Percentiles rank a stretch among this genome's conserved stretches.
Conservation (phyloP, 345 rosid species). For the Erucastrum elatum region DNA sequence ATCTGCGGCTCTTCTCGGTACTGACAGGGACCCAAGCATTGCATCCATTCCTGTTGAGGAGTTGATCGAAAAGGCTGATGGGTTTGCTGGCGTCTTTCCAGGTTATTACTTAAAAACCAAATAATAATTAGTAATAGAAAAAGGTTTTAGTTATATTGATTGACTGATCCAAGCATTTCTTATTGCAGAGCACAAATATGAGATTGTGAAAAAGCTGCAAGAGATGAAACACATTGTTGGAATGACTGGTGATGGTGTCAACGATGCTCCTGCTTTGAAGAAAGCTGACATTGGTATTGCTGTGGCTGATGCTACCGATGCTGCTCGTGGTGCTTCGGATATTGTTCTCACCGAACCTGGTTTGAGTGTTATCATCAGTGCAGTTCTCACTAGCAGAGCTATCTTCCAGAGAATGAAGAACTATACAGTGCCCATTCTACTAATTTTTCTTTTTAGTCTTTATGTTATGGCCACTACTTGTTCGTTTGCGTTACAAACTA, state of each 20-base stretch:
- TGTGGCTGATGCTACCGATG: slow-evolving; percentile 91
- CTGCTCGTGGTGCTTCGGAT: slow-evolving; percentile 43
- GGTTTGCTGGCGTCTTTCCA: neutral
- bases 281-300: slow-evolving; percentile 90
- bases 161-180: slow-evolving; percentile 8
- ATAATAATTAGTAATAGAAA: neutral
- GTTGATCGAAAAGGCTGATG: neutral
- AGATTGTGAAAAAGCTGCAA: slow-evolving; percentile 59
- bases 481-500: slow-evolving; percentile 2
- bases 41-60: neutral
- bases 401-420: slow-evolving; percentile 94
- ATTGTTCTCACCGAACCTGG: slow-evolving; percentile 90
- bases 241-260: slow-evolving; percentile 96
- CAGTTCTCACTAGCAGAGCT: slow-evolving; percentile 89
- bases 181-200: slow-evolving; percentile 74
- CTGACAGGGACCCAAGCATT: neutral
- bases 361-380: slow-evolving; percentile 83
- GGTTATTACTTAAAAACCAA: neutral
- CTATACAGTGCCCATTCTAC: slow-evolving; percentile 55
- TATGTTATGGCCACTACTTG: neutral
- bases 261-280: slow-evolving; percentile 88
- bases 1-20: neutral
- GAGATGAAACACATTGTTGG: slow-evolving; percentile 63
- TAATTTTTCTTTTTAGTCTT: neutral
- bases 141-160: slow-evolving; percentile 6